These are phyloP conservation scores for Pythium volutum DNA, from an alignment of 352 stramenopile genomes.

Conservation along the genomic window DNA sequence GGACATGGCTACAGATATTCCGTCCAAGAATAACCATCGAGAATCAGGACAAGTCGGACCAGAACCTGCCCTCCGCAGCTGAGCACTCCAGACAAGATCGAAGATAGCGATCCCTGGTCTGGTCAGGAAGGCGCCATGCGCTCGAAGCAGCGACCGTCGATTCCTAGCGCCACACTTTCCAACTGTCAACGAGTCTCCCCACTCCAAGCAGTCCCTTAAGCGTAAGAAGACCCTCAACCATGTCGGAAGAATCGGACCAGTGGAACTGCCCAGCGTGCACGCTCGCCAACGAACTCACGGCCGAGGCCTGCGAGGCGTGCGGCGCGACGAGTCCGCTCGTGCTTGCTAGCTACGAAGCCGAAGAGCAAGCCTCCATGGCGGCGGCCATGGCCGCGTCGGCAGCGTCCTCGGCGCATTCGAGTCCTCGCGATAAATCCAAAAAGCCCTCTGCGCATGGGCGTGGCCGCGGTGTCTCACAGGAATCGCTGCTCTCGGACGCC, in stretches of 20 bases:
- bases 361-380: conserved; percentile 29
- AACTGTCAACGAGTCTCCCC: neutral
- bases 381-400: neutral
- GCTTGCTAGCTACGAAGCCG: conserved; percentile 48
- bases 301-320: conserved; percentile 57
- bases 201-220: no score
- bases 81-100: no score
- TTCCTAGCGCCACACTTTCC: neutral
- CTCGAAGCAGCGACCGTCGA: no score
- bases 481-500: conserved; percentile 34
- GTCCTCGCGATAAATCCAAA: neutral
- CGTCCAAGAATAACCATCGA: no score
- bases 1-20: no score
- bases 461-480: conserved; percentile 33
- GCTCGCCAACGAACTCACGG: conserved; percentile 54
- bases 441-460: conserved; percentile 15
- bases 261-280: conserved; percentile 61
- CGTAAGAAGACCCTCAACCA: neutral
- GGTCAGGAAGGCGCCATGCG: no score
- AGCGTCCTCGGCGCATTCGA: conserved; percentile 5
- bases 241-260: conserved; percentile 30
- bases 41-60: no score
- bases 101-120: no score
- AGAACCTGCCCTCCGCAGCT: no score
- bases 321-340: conserved; percentile 66